Evolutionary conservation across 129 eudicot genomes (phyloP).

Genomic region (Chrysanthemum seticuspe): DNA sequence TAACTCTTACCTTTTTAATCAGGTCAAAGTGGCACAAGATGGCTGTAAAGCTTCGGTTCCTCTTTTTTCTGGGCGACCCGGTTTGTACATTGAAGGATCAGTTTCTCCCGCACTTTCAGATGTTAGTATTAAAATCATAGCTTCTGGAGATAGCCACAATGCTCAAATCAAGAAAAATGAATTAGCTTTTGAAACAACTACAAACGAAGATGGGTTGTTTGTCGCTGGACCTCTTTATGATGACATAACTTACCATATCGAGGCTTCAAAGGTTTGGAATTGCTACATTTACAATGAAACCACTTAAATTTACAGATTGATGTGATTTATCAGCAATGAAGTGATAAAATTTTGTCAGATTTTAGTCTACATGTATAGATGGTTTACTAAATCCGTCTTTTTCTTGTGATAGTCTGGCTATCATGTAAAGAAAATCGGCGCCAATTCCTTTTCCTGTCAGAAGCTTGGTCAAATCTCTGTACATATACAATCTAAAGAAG

Average conservation of each 20-base stretch:
- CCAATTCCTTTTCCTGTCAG: slow-evolving; percentile 86
- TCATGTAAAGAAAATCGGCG: slow-evolving; percentile 77
- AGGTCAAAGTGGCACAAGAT: slow-evolving; percentile 65
- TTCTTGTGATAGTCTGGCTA: slow-evolving; percentile 62
- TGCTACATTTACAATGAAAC: slow-evolving; percentile 6
- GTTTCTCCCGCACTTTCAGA: slow-evolving; percentile 90
- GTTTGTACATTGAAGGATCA: slow-evolving; percentile 93
- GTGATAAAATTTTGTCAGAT: background rate
- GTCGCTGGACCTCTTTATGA: slow-evolving; percentile 92
- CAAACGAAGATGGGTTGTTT: slow-evolving; percentile 63
- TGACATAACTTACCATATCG: slow-evolving; percentile 70
- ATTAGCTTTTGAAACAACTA: slow-evolving; percentile 66
- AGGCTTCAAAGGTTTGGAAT: slow-evolving; percentile 84
- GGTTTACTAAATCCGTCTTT: slow-evolving; percentile 8
- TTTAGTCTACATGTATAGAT: background rate
- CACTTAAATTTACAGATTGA: background rate
- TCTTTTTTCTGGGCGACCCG: slow-evolving; percentile 73
- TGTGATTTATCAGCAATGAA: slow-evolving; percentile 1
- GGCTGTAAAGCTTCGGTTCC: slow-evolving; percentile 81
- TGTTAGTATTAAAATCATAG: slow-evolving; percentile 65
- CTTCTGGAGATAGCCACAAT: slow-evolving; percentile 61
- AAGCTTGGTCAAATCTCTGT: slow-evolving; percentile 95
- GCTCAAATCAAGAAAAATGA: slow-evolving; percentile 65
- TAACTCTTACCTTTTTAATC: slow-evolving; percentile 21
- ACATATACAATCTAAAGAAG: slow-evolving; percentile 62